Evolutionary conservation across 1,284 basidiomycete genomes (phyloP).

Genomic region (Ceratobasidium papillatum): DNA sequence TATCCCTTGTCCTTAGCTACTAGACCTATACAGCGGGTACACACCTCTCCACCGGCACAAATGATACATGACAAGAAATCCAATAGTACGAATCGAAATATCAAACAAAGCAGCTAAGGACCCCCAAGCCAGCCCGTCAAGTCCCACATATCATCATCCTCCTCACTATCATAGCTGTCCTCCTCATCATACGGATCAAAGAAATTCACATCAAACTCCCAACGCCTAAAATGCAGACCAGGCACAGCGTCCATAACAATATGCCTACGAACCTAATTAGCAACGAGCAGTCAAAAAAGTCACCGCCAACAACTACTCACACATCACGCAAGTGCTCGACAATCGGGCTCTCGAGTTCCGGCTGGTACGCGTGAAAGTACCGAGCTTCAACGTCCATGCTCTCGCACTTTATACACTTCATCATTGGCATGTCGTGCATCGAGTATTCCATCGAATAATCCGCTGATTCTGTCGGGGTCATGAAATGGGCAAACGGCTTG

Average conservation of each 20-base stretch:
- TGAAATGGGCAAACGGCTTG: background rate
- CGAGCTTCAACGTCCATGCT: background rate
- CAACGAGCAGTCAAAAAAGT: background rate
- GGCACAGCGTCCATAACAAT: background rate
- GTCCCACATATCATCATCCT: background rate
- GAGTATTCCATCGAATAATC: background rate
- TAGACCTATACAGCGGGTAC: too few relatives aligned
- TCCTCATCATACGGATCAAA: background rate
- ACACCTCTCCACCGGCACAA: too few relatives aligned
- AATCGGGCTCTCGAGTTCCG: background rate
- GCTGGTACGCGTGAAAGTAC: background rate
- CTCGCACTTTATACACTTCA: background rate
- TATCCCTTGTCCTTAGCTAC: too few relatives aligned
- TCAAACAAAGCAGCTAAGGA: too few relatives aligned
- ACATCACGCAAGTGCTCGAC: constrained; percentile 11
- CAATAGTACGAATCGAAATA: too few relatives aligned
- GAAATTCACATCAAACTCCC: background rate
- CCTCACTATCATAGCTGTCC: background rate
- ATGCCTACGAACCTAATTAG: background rate
- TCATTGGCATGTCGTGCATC: background rate
- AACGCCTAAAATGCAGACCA: background rate
- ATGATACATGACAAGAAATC: too few relatives aligned
- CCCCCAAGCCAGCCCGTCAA: background rate
- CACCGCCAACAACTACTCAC: constrained; percentile 9
- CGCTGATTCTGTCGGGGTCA: background rate